These are phyloP conservation scores for Xylaria hypoxylon DNA, from an alignment of 2,329 filamentous ascomycete species.

Conservation along the genomic window DNA sequence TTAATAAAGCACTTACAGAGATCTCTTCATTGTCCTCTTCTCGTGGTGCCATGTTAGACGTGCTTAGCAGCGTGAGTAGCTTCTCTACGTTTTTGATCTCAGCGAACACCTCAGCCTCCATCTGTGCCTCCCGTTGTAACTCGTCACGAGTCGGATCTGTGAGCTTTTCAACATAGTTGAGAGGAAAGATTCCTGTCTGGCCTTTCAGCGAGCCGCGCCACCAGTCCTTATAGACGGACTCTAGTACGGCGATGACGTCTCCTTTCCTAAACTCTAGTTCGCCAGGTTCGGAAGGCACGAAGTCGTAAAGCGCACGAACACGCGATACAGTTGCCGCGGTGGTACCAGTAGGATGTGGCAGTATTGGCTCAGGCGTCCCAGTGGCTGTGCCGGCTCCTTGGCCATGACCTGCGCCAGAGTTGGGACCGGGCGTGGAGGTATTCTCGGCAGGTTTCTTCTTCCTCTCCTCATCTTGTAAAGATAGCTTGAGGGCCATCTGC, in stretches of 20 bases:
- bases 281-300: conserved; percentile 90
- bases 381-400: conserved; percentile 42
- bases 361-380: conserved; percentile 59
- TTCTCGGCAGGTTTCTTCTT: conserved; percentile 64
- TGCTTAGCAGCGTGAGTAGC: conserved; percentile 88
- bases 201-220: conserved; percentile 96
- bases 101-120: conserved; percentile 80
- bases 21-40: conserved; percentile 98
- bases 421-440: conserved; percentile 48
- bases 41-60: conserved; percentile 80
- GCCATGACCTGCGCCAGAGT: conserved; percentile 46
- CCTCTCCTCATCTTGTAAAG: conserved; percentile 85
- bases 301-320: conserved; percentile 93
- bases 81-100: conserved; percentile 74
- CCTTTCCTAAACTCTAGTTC: conserved; percentile 97
- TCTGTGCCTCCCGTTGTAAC: conserved; percentile 93
- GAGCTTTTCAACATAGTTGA: conserved; percentile 99
- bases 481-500: conserved; percentile 94
- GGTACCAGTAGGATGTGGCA: conserved; percentile 79
- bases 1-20: conserved; percentile 65
- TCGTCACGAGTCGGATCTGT: conserved; percentile 95
- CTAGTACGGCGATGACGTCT: conserved; percentile 95
- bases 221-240: conserved; percentile 99
- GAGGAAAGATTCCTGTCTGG: conserved; percentile 95
- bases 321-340: conserved; percentile 96